Evolutionary conservation across 1,284 basidiomycete genomes (phyloP).

Genomic region (Salmacisia buchloeana): DNA sequence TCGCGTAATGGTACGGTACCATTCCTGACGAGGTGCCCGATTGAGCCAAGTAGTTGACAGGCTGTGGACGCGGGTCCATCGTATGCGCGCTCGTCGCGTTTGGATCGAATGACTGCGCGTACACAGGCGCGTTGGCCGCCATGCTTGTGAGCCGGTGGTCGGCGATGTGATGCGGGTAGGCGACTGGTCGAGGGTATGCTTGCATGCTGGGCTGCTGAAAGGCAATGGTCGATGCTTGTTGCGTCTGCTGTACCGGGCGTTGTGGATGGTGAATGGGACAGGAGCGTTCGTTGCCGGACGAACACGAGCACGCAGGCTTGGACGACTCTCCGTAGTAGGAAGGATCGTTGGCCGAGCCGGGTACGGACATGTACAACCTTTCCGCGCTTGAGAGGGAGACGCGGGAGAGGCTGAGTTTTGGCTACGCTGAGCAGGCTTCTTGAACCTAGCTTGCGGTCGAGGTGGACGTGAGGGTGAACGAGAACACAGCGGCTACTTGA

Average conservation of each 20-base stretch:
- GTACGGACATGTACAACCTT: conserved; percentile 1
- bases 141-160: neutral
- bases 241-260: neutral
- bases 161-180: neutral
- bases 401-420: neutral
- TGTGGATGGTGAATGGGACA: conserved; percentile 2
- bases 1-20: neutral
- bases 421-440: neutral
- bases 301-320: neutral
- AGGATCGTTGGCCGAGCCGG: neutral
- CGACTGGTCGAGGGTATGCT: neutral
- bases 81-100: no score
- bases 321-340: conserved; percentile 7
- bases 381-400: no score
- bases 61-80: neutral
- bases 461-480: no score
- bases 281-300: conserved; percentile 2
- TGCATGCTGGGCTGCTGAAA: conserved; percentile 1
- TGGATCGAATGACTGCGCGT: neutral
- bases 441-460: no score
- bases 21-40: neutral
- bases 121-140: neutral
- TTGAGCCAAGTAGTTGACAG: neutral
- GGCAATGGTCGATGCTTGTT: neutral
- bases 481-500: no score